phyloP scores from a whole-genome alignment of 345 rosid species.

The Acer campestre region DNA sequence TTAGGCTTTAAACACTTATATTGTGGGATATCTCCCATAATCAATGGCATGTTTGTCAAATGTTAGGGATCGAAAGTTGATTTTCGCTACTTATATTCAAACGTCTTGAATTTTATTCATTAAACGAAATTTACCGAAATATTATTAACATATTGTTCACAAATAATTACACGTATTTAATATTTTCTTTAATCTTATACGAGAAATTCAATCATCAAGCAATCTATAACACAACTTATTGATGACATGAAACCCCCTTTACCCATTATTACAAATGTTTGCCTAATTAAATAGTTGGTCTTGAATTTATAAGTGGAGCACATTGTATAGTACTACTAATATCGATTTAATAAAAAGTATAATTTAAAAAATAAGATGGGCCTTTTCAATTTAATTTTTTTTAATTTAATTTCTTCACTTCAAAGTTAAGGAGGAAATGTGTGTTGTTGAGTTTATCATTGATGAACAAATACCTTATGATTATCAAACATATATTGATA shows the following conservation, averaged over 20 bases:
- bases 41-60: background rate
- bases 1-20: slow-evolving; percentile 24
- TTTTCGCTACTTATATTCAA: too few species aligned
- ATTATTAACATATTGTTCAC: background rate
- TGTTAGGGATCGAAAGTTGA: background rate
- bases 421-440: slow-evolving; percentile 36
- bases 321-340: background rate
- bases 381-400: too few species aligned
- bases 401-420: slow-evolving; percentile 36
- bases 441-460: slow-evolving; percentile 14
- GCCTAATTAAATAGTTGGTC: background rate
- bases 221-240: background rate
- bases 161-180: too few species aligned
- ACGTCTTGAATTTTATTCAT: too few species aligned
- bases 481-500: background rate
- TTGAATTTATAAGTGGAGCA: background rate
- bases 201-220: background rate
- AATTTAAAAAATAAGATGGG: slow-evolving; percentile 1
- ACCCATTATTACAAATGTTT: background rate
- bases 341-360: background rate
- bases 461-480: slow-evolving; percentile 4
- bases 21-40: background rate
- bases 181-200: too few species aligned
- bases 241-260: background rate
- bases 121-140: too few species aligned